These are phyloP conservation scores for Termitomyces sp. DNA, from an alignment of 768 basidiomycete species.

Conservation along the genomic window DNA sequence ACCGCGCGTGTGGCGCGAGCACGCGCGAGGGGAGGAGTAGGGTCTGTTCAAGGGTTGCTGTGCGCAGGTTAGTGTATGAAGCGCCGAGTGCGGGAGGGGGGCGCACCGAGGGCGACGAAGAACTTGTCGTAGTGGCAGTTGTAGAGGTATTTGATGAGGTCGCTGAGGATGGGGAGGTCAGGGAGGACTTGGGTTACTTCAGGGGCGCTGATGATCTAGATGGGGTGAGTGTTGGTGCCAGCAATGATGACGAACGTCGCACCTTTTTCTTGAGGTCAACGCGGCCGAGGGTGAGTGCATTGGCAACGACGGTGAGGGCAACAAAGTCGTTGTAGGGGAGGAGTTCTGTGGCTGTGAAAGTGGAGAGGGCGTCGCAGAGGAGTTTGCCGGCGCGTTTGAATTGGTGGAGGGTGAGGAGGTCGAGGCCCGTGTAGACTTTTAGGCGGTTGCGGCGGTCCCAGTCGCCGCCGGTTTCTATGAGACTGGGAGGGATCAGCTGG, in stretches of 20 bases:
- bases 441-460: conserved; percentile 97
- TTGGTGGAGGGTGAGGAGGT: conserved; percentile 82
- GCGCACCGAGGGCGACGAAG: conserved; percentile 79
- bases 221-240: too few species aligned
- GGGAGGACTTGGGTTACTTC: conserved; percentile 86
- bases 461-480: conserved; percentile 94
- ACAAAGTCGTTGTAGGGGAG: conserved; percentile 89
- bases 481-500: conserved; percentile 31
- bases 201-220: conserved; percentile 74
- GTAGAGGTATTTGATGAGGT: conserved; percentile 82
- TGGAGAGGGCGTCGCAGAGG: conserved; percentile 85
- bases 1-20: conserved; percentile 80
- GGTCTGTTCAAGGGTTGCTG: conserved; percentile 84
- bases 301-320: conserved; percentile 74
- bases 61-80: neutral
- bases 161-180: conserved; percentile 75
- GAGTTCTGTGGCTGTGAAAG: conserved; percentile 91
- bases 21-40: conserved; percentile 85
- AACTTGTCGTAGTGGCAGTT: conserved; percentile 94
- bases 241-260: neutral
- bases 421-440: conserved; percentile 91
- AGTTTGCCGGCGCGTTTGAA: conserved; percentile 85
- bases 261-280: conserved; percentile 93
- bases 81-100: neutral
- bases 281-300: conserved; percentile 67